These are phyloP conservation scores for Adenanthera pavonina DNA, from an alignment of 306 rosid genomes.

Conservation along the genomic window DNA sequence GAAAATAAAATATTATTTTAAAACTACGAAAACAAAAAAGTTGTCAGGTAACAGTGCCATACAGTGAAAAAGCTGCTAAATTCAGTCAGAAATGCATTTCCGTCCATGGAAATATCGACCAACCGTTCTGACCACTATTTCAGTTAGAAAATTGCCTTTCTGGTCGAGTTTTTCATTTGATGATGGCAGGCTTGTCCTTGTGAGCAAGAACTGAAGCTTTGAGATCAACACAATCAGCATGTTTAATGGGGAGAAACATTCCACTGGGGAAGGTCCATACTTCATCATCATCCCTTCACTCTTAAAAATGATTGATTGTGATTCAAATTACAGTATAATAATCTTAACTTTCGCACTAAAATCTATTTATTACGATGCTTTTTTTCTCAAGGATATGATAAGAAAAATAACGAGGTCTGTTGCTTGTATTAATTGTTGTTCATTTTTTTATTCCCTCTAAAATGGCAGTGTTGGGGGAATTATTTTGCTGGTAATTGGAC, in stretches of 20 bases:
- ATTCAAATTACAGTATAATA: too few relatives aligned
- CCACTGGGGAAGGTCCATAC: constrained; percentile 74
- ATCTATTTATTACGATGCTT: background rate
- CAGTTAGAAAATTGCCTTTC: too few relatives aligned
- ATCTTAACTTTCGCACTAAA: background rate
- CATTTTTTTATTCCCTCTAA: background rate
- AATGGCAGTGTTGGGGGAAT: constrained; percentile 80
- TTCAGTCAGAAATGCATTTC: too few relatives aligned
- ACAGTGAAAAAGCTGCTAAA: too few relatives aligned
- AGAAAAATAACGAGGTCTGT: background rate
- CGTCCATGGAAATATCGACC: too few relatives aligned
- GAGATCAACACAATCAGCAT: background rate
- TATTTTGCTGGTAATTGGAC: constrained; percentile 72
- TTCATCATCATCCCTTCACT: too few relatives aligned
- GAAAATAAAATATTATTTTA: too few relatives aligned
- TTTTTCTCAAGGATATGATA: background rate
- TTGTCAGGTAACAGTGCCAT: too few relatives aligned
- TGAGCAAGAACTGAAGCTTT: background rate
- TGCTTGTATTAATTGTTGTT: background rate
- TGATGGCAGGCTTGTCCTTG: background rate
- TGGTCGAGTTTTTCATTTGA: background rate
- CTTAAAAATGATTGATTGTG: too few relatives aligned
- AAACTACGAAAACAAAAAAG: too few relatives aligned
- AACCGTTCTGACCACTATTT: too few relatives aligned
- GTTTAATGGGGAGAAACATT: constrained; percentile 66